A percentile compares a stretch with the other conserved stretches of the same genome.
Evolutionary conservation across 495 filamentous ascomycete species (phyloP).

Genomic region (Penicillium salamii): DNA sequence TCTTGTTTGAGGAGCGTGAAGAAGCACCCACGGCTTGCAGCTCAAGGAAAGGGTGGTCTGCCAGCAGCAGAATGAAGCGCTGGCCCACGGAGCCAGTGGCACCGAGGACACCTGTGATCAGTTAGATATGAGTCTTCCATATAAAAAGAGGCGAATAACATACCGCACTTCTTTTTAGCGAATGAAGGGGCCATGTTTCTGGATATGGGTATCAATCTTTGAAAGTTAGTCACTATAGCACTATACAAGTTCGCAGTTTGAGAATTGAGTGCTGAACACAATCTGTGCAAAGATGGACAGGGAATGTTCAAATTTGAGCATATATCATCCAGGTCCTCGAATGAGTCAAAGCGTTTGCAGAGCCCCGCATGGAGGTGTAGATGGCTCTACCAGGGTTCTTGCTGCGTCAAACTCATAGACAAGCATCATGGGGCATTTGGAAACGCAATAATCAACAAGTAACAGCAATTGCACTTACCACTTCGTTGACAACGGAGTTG

Average conservation of each 20-base stretch:
- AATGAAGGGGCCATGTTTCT: slow-evolving; percentile 34
- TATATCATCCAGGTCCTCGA: background rate
- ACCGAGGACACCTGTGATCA: slow-evolving; percentile 39
- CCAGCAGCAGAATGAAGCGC: slow-evolving; percentile 79
- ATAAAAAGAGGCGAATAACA: slow-evolving; percentile 1
- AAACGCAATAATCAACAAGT: background rate
- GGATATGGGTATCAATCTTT: slow-evolving; percentile 8
- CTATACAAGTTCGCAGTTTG: too few relatives aligned
- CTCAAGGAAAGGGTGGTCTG: slow-evolving; percentile 71
- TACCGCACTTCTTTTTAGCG: slow-evolving; percentile 50
- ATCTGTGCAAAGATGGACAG: background rate
- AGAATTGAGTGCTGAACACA: too few relatives aligned
- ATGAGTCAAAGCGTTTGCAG: slow-evolving; percentile 10
- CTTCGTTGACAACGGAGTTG: slow-evolving; percentile 19
- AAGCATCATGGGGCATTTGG: background rate
- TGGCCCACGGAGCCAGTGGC: slow-evolving; percentile 76
- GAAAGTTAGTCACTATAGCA: background rate
- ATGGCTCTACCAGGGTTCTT: slow-evolving; percentile 5
- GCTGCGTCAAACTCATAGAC: slow-evolving; percentile 1
- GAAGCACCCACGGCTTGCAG: slow-evolving; percentile 80
- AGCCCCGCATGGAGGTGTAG: slow-evolving; percentile 8
- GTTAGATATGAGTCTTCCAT: slow-evolving; percentile 11
- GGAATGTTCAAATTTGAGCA: background rate
- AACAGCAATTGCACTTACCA: slow-evolving; percentile 25
- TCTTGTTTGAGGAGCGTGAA: slow-evolving; percentile 73